Base-by-base conservation (phyloP, 2,329 filamentous ascomycete genomes). In the Trichoderma sp. region DNA sequence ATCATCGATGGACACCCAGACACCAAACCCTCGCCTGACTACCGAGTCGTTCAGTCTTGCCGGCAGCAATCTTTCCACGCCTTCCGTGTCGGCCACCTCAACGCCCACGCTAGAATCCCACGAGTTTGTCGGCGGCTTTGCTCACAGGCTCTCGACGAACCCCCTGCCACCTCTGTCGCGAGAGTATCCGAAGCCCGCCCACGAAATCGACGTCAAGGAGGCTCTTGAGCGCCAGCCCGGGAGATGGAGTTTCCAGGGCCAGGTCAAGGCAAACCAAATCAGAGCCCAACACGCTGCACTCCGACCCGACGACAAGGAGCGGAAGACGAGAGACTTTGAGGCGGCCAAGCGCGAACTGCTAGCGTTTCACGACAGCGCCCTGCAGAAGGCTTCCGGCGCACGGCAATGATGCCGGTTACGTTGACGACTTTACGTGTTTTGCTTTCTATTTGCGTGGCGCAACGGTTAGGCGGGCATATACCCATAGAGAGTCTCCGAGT, bases 281-380 rank as follows among this genome's bases (percentile, higher is more conserved):
- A 69, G 72, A 70, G 68, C 69, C 52, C 72, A 74, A 57, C 57
- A 68, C 17, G 39, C 68, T 17, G 64, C 53, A 19, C 71, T 61
- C 27, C 73, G 72, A 13, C 67, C 77, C 19, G 70, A 76, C 42
- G 73, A 77, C 68, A 74, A 77, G 54, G 79, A 80, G 54, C 74
- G 76, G 68, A 76, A 78, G 45, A 75, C 76, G 17, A 75, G 74
- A 68, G 79, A 81, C 54, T 78, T 86, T 45, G 82, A 83, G 63
- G 78, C 79, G 39, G 79, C 79, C 32, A 87, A 87, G 79, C 76
- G 74, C 68, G 78, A 84, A 37, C 76, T 87, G 17, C 78, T 83
- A 17, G 78, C 78, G 56, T 78, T 78, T 35, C 77, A 78, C 64
- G 74, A 72, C 29, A 69, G 74, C 48, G 68, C 75, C 29, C 68